Base-by-base conservation (phyloP, 495 filamentous ascomycete species). In the Sphaerosporella brunnea region DNA sequence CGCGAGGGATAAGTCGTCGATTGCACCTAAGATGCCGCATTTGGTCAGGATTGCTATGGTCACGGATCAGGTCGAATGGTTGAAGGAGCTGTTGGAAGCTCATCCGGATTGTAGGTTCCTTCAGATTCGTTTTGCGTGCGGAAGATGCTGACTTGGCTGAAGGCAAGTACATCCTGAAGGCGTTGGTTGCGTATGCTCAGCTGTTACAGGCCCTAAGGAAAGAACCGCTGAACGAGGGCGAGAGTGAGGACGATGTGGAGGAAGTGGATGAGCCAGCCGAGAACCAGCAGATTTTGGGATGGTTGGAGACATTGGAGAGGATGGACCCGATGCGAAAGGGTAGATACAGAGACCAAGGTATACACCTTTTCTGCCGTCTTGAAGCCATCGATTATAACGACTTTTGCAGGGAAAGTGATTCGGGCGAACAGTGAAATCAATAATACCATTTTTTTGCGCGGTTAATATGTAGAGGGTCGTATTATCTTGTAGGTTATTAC, bases 111-210 rank as follows among this genome's bases (percentile, higher is more conserved):
- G 77, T 16, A 48, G 9, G 43, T 23, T 48, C 25, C 28, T 2
- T 4, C 18, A 4, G 13, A 15, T n/a, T n/a, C n/a, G n/a, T n/a
- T n/a, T n/a, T n/a, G n/a, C n/a, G n/a, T n/a, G n/a, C n/a, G n/a
- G n/a, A n/a, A n/a, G n/a, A n/a, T n/a, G n/a, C n/a, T n/a, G n/a
- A n/a, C n/a, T n/a, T n/a, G n/a, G n/a, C n/a, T n/a, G n/a, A 16
- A 35, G 32, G 13, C 57, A 85, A 84, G 61, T 82, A 79, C 65
- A 78, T 88, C 15, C 82, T 88, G 55, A 79, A 85, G 60, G 77
- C 77, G 4, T 64, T 93, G 45, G 69, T 88, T 32, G 72, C 78
- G 32, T 75, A 74, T 48, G 65, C 81, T 24, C 56, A 71, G 11
- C 56, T 68, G 8, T 45, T 76, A n/a, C 66, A 62, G 26, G 62